Evolutionary conservation across 495 filamentous ascomycete species (phyloP).

Genomic region (Xylaria nigripes): DNA sequence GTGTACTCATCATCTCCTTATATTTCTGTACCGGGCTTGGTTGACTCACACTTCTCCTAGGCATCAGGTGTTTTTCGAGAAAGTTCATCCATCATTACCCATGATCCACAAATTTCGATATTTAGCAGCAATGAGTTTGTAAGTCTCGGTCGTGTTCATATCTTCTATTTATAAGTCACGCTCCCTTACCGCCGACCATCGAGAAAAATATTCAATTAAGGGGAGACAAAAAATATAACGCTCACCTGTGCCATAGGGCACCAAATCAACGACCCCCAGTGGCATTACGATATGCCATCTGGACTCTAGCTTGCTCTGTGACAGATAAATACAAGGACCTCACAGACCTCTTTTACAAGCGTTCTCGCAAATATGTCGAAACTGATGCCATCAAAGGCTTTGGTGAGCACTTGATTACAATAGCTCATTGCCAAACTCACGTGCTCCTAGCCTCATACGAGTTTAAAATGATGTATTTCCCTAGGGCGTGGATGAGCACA

Average conservation of each 20-base stretch:
- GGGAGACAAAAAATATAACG: background rate
- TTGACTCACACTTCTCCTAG: slow-evolving; percentile 35
- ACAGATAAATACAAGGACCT: slow-evolving; percentile 70
- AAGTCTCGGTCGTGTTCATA: slow-evolving; percentile 16
- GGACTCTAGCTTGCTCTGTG: slow-evolving; percentile 77
- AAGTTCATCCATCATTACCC: slow-evolving; percentile 74
- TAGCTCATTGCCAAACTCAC: slow-evolving; percentile 79
- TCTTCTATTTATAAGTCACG: background rate
- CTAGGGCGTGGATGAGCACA: slow-evolving; percentile 87
- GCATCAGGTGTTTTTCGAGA: slow-evolving; percentile 81
- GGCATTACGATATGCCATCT: slow-evolving; percentile 86
- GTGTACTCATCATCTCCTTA: slow-evolving; percentile 25
- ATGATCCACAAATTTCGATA: slow-evolving; percentile 87
- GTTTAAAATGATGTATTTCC: slow-evolving; percentile 97
- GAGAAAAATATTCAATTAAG: background rate
- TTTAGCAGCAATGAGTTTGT: slow-evolving; percentile 72
- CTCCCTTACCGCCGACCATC: background rate
- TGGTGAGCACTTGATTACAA: slow-evolving; percentile 75
- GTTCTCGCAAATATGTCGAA: slow-evolving; percentile 83
- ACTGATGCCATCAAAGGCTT: slow-evolving; percentile 87
- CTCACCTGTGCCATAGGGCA: slow-evolving; percentile 38
- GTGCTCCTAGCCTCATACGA: slow-evolving; percentile 74
- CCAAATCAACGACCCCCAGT: slow-evolving; percentile 82
- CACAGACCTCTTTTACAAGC: slow-evolving; percentile 77
- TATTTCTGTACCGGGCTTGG: background rate